Evolutionary conservation across 345 rosid species (phyloP).

Genomic region (Angophora floribunda): DNA sequence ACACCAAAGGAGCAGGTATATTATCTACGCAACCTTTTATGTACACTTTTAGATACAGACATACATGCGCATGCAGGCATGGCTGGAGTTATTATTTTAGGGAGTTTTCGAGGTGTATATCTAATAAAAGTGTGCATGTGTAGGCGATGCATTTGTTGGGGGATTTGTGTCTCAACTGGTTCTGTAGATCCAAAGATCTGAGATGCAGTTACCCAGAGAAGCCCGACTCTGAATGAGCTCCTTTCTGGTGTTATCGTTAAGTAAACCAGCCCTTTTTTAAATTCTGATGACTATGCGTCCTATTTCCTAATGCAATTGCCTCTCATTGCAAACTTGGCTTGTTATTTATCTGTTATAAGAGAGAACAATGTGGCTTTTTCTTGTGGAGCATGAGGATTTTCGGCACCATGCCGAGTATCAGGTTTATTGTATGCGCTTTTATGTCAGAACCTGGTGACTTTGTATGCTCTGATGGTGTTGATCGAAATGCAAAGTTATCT

Average conservation of each 20-base stretch:
- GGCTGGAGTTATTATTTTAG: neutral
- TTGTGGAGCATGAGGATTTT: too few relatives aligned
- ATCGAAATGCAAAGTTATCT: too few relatives aligned
- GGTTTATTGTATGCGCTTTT: too few relatives aligned
- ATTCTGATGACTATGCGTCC: neutral
- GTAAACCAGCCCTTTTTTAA: neutral
- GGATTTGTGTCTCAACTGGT: constrained; percentile 83
- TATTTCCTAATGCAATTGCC: neutral
- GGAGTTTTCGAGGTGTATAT: too few relatives aligned
- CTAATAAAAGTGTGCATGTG: neutral
- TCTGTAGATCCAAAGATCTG: constrained; percentile 81
- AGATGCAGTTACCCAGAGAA: constrained; percentile 73
- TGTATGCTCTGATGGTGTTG: too few relatives aligned
- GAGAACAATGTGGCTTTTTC: too few relatives aligned
- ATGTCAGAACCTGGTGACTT: too few relatives aligned
- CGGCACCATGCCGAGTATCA: too few relatives aligned
- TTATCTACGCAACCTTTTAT: neutral
- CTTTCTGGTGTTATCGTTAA: neutral
- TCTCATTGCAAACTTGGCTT: neutral
- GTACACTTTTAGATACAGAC: neutral
- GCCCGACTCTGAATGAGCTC: constrained; percentile 32
- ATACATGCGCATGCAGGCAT: neutral
- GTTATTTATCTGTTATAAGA: too few relatives aligned
- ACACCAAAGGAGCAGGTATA: constrained; percentile 91
- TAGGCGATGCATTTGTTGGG: constrained; percentile 93